These are phyloP conservation scores for Didymosphaeria variabile DNA, from an alignment of 2,329 filamentous ascomycete species.

Conservation along the genomic window DNA sequence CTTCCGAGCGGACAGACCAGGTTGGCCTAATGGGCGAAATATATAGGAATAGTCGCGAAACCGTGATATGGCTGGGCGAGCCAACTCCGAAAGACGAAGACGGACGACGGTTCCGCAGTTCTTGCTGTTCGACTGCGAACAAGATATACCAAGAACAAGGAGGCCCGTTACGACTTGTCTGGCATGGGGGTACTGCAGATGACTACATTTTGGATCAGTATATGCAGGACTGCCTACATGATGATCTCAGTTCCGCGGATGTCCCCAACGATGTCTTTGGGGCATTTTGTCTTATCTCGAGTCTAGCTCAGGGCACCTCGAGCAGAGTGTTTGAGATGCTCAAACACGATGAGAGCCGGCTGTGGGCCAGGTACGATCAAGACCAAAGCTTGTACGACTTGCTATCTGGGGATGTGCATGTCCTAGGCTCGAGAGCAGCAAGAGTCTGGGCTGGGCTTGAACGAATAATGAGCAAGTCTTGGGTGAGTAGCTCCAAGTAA, in stretches of 20 bases:
- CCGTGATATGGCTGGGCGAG: constrained; percentile 26
- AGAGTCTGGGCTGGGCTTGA: constrained; percentile 26
- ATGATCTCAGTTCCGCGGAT: constrained; percentile 1
- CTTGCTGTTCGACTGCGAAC: constrained; percentile 16
- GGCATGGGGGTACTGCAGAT: constrained; percentile 18
- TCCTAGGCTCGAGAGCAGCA: constrained; percentile 18
- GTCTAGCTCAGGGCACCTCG: constrained; percentile 21
- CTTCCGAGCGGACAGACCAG: constrained; percentile 20
- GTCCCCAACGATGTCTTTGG: constrained; percentile 27
- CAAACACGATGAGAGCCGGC: constrained; percentile 14
- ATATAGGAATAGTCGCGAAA: constrained; percentile 21
- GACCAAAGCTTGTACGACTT: constrained; percentile 16
- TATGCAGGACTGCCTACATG: constrained; percentile 9
- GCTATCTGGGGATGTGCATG: constrained; percentile 10
- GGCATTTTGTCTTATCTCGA: constrained; percentile 29
- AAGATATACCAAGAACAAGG: constrained; percentile 6
- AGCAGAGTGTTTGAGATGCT: constrained; percentile 15
- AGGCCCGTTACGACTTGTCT: constrained; percentile 17
- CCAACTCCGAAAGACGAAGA: constrained; percentile 19
- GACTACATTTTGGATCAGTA: constrained; percentile 15
- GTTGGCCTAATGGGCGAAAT: constrained; percentile 26
- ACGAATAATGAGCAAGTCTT: constrained; percentile 23
- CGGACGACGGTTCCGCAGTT: constrained; percentile 15
- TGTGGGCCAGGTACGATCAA: constrained; percentile 9
- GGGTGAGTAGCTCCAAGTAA: constrained; percentile 13